Percentiles rank a stretch among this genome's conserved stretches.
phyloP scores from a whole-genome alignment of 768 basidiomycete genomes.

The Leucogyrophana mollusca region DNA sequence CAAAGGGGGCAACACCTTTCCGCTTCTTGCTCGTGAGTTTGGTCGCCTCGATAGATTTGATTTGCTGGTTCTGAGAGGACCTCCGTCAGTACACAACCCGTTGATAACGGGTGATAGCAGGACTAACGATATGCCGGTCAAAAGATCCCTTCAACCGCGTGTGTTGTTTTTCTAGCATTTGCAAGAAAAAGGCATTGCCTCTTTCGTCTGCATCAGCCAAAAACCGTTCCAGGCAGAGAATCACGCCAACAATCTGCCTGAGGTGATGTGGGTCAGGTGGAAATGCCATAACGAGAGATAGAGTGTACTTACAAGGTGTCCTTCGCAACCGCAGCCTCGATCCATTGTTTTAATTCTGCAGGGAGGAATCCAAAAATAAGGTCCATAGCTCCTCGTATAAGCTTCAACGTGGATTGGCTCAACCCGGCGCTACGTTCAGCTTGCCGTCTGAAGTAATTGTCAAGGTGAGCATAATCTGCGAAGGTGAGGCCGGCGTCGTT shows the following conservation, averaged over 20 bases:
- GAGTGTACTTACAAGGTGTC: constrained; percentile 65
- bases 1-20: constrained; percentile 87
- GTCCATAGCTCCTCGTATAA: constrained; percentile 88
- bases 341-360: constrained; percentile 78
- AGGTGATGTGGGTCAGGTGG: constrained; percentile 6
- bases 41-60: constrained; percentile 85
- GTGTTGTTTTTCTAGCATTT: constrained; percentile 80
- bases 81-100: constrained; percentile 1
- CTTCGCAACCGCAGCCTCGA: constrained; percentile 72
- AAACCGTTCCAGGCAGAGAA: constrained; percentile 76
- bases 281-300: background rate
- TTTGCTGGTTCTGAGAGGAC: constrained; percentile 71
- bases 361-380: constrained; percentile 93
- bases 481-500: constrained; percentile 87
- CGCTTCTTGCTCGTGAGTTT: constrained; percentile 92
- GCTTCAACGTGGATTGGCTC: constrained; percentile 68
- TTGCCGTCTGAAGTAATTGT: constrained; percentile 91
- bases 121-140: constrained; percentile 65
- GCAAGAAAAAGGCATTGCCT: constrained; percentile 71
- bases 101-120: background rate
- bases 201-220: constrained; percentile 76
- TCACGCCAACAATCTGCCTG: constrained; percentile 85
- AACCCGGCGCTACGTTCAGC: constrained; percentile 74
- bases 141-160: constrained; percentile 71
- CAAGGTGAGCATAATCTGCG: constrained; percentile 92